Evolutionary conservation across 306 rosid species (phyloP).

Genomic region (Aeschynomene evenia): DNA sequence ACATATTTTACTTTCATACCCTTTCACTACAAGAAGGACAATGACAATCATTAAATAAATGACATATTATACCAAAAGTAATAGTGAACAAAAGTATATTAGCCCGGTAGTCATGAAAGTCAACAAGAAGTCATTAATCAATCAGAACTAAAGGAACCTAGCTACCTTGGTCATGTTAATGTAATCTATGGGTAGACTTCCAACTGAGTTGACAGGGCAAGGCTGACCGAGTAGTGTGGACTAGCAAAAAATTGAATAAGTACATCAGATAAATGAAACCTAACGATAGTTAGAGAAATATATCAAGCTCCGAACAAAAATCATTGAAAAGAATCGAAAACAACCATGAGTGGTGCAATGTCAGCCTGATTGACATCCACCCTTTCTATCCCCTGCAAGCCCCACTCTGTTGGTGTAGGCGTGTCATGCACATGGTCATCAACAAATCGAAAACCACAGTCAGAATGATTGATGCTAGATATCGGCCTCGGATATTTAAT

Average conservation of each 20-base stretch:
- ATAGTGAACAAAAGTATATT: background rate
- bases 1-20: slow-evolving; percentile 13
- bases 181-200: slow-evolving; percentile 79
- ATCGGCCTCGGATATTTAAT: slow-evolving; percentile 68
- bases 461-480: slow-evolving; percentile 69
- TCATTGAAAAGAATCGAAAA: slow-evolving; percentile 7
- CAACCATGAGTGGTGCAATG: slow-evolving; percentile 90
- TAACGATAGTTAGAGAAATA: slow-evolving; percentile 12
- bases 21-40: slow-evolving; percentile 14
- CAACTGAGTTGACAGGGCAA: slow-evolving; percentile 87
- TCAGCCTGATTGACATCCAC: slow-evolving; percentile 96
- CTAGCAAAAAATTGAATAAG: slow-evolving; percentile 49
- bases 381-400: slow-evolving; percentile 75
- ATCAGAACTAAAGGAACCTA: slow-evolving; percentile 36
- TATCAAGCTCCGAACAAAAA: slow-evolving; percentile 8
- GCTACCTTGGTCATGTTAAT: slow-evolving; percentile 66
- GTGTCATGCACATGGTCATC: slow-evolving; percentile 80
- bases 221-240: slow-evolving; percentile 85
- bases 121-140: slow-evolving; percentile 11
- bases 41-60: background rate
- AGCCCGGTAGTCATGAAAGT: slow-evolving; percentile 2
- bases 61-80: slow-evolving; percentile 14
- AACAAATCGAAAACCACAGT: slow-evolving; percentile 68
- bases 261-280: slow-evolving; percentile 38
- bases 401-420: slow-evolving; percentile 84